phyloP scores from a whole-genome alignment of 768 basidiomycete species.

The Mycena venus region DNA sequence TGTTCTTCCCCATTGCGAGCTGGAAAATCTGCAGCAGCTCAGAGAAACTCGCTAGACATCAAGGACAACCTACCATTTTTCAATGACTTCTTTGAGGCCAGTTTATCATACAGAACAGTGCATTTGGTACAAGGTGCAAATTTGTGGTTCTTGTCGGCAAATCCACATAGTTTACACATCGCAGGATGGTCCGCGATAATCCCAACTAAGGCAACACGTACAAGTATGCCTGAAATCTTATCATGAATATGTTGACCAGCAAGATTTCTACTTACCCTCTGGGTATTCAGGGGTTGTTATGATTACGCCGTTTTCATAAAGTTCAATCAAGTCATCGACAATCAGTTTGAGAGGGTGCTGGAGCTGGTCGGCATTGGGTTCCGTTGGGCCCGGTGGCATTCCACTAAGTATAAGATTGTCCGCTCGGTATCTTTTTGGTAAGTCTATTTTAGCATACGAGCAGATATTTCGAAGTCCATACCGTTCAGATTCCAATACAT shows the following conservation, averaged over 20 bases:
- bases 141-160: constrained; percentile 37
- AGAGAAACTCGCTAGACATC: no score
- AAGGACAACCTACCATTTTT: not conserved
- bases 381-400: not conserved
- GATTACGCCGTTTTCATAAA: not conserved
- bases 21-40: not conserved
- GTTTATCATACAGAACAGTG: not conserved
- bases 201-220: constrained; percentile 17
- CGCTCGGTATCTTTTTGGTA: not conserved
- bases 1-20: not conserved
- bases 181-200: constrained; percentile 36
- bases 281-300: not conserved
- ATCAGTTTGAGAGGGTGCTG: not conserved
- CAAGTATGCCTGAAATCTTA: not conserved
- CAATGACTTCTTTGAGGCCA: not conserved
- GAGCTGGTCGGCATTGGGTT: not conserved
- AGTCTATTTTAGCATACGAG: not conserved
- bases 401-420: not conserved
- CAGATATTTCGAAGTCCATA: not conserved
- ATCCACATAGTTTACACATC: constrained; percentile 37
- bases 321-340: not conserved
- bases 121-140: constrained; percentile 34
- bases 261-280: not conserved
- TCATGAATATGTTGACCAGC: not conserved
- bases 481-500: constrained; percentile 25